Evolutionary conservation across 1,284 basidiomycete genomes (phyloP).

Genomic region (Fistulinella cinereoalba): DNA sequence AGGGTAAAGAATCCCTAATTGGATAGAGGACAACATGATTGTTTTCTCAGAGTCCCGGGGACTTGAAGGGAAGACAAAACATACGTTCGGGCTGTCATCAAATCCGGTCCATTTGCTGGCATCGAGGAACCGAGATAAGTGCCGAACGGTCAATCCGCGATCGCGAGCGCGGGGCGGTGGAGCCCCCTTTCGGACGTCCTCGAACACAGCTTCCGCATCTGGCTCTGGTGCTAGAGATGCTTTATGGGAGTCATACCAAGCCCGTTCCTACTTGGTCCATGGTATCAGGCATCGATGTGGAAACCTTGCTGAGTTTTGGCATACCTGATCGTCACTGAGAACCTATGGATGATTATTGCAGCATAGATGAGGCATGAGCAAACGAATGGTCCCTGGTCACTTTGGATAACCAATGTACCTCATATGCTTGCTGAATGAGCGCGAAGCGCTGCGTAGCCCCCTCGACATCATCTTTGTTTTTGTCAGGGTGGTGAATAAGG

Average conservation of each 20-base stretch:
- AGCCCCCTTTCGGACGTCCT: slow-evolving; percentile 77
- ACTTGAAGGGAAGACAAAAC: slow-evolving; percentile 22
- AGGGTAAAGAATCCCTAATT: slow-evolving; percentile 88
- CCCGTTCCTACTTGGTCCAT: slow-evolving; percentile 75
- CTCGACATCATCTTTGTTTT: slow-evolving; percentile 80
- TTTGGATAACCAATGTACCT: slow-evolving; percentile 49
- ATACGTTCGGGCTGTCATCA: slow-evolving; percentile 69
- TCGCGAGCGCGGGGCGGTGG: slow-evolving; percentile 68
- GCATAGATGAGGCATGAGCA: slow-evolving; percentile 2
- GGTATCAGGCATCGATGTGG: slow-evolving; percentile 13
- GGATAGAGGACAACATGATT: neutral
- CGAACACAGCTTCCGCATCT: slow-evolving; percentile 79
- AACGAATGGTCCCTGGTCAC: neutral
- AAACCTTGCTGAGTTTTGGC: slow-evolving; percentile 26
- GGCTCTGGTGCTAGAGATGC: slow-evolving; percentile 82
- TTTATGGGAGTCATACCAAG: slow-evolving; percentile 97
- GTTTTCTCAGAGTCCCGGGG: neutral
- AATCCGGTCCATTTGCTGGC: slow-evolving; percentile 69
- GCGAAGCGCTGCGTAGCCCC: slow-evolving; percentile 89
- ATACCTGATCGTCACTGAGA: slow-evolving; percentile 88
- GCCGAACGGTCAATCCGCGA: slow-evolving; percentile 76
- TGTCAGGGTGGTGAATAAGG: slow-evolving; percentile 86
- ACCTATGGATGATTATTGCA: slow-evolving; percentile 45
- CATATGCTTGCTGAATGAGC: slow-evolving; percentile 90
- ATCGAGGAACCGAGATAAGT: slow-evolving; percentile 87